A percentile compares a stretch with the other conserved stretches of the same genome.
Evolutionary conservation across 192 early-diverging fungal genomes (phyloP).

Genomic region (Coemansia asiatica): DNA sequence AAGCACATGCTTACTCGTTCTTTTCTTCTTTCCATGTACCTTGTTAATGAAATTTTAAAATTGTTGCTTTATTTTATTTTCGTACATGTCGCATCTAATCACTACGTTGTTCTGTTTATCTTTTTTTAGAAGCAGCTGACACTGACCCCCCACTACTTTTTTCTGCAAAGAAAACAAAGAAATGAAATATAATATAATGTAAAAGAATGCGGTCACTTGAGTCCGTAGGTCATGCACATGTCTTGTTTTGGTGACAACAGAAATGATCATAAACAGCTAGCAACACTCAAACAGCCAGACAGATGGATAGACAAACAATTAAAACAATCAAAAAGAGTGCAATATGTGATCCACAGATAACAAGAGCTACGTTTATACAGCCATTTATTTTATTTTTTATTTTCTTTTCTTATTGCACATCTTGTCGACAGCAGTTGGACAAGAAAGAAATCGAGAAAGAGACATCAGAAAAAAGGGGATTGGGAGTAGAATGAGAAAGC

Average conservation of each 20-base stretch:
- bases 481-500: background rate
- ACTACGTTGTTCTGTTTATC: background rate
- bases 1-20: background rate
- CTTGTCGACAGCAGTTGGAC: background rate
- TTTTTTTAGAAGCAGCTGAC: background rate
- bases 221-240: slow-evolving; percentile 6
- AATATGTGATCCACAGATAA: background rate
- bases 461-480: no score
- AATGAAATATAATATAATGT: background rate
- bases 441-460: no score
- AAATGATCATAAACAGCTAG: background rate
- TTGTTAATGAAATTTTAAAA: background rate
- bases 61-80: background rate
- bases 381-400: background rate
- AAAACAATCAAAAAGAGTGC: background rate
- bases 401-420: background rate
- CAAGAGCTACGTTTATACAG: background rate
- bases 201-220: slow-evolving; percentile 4
- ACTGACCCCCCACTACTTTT: background rate
- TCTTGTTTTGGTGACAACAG: background rate
- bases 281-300: no score
- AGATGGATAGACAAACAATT: no score
- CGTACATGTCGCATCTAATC: background rate
- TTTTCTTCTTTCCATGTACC: background rate
- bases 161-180: background rate